phyloP scores from a whole-genome alignment of 108 stramenopile genomes.

The Chaetoceros tenuissimus region DNA sequence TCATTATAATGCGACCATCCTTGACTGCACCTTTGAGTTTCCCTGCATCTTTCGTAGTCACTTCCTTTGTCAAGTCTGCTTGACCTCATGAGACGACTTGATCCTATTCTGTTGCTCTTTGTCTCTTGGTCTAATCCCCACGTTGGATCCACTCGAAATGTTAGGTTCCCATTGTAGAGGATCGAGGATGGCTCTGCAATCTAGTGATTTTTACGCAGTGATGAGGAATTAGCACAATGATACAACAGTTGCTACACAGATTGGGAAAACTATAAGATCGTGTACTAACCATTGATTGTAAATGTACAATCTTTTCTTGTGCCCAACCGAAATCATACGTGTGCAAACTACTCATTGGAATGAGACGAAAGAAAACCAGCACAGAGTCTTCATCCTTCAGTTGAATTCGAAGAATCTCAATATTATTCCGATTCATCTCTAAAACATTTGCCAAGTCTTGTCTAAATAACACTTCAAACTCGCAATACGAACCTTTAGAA shows the following conservation, averaged over 20 bases:
- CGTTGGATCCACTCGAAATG: conserved; percentile 44
- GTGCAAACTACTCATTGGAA: no score
- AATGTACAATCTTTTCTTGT: no score
- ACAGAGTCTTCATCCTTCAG: conserved; percentile 25
- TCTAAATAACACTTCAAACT: conserved; percentile 40
- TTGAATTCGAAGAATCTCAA: conserved; percentile 29
- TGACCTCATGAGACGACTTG: conserved; percentile 18
- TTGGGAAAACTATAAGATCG: no score
- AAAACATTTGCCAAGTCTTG: conserved; percentile 24
- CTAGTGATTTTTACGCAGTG: no score
- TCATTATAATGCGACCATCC: conserved; percentile 48
- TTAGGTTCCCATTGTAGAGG: conserved; percentile 63
- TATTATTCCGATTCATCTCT: conserved; percentile 17
- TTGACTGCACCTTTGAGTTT: conserved; percentile 59
- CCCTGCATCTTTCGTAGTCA: conserved; percentile 75
- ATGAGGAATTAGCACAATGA: no score
- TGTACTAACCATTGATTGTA: no score
- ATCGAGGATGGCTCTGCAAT: conserved; percentile 34
- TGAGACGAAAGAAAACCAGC: conserved; percentile 29
- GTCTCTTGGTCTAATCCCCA: conserved; percentile 55
- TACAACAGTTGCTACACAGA: no score
- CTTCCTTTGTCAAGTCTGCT: conserved; percentile 18
- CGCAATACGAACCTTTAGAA: conserved; percentile 36
- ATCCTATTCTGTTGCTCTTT: conserved; percentile 13
- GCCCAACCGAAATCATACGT: no score